Percentiles rank a stretch among this genome's conserved stretches.
These are phyloP conservation scores for Acrocalymma vagum DNA, from an alignment of 2,329 filamentous ascomycete species.

Conservation along the genomic window DNA sequence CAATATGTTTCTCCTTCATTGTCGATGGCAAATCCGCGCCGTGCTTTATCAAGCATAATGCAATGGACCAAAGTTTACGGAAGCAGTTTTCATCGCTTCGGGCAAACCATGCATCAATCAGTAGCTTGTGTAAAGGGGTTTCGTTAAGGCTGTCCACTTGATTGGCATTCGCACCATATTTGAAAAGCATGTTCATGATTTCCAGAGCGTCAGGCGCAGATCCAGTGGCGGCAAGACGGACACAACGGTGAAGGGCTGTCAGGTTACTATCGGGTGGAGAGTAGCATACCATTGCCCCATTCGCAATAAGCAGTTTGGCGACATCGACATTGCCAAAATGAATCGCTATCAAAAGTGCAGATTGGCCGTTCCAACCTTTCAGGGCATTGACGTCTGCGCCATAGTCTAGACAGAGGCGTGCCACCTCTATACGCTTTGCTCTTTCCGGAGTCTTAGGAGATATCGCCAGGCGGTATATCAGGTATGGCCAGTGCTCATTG, in stretches of 20 bases:
- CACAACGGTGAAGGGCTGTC: constrained; percentile 24
- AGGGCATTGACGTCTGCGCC: constrained; percentile 25
- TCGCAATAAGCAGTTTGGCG: constrained; percentile 23
- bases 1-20: constrained; percentile 17
- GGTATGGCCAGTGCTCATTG: constrained; percentile 22
- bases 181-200: constrained; percentile 22
- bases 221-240: constrained; percentile 19
- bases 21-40: constrained; percentile 16
- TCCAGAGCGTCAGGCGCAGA: constrained; percentile 14
- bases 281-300: constrained; percentile 21
- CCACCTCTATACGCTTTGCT: constrained; percentile 17
- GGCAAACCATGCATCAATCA: constrained; percentile 23
- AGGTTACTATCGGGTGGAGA: constrained; percentile 16
- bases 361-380: constrained; percentile 29
- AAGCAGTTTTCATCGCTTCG: constrained; percentile 9
- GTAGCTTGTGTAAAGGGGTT: constrained; percentile 21
- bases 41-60: constrained; percentile 16
- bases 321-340: constrained; percentile 26
- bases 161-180: constrained; percentile 20
- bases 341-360: constrained; percentile 26
- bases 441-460: constrained; percentile 6
- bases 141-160: constrained; percentile 17
- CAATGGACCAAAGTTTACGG: constrained; percentile 19
- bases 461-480: constrained; percentile 27
- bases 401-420: constrained; percentile 22